A percentile compares a stretch with the other conserved stretches of the same genome.
phyloP scores from a whole-genome alignment of 2,329 filamentous ascomycete species.

The Trichoderma oligosporum region DNA sequence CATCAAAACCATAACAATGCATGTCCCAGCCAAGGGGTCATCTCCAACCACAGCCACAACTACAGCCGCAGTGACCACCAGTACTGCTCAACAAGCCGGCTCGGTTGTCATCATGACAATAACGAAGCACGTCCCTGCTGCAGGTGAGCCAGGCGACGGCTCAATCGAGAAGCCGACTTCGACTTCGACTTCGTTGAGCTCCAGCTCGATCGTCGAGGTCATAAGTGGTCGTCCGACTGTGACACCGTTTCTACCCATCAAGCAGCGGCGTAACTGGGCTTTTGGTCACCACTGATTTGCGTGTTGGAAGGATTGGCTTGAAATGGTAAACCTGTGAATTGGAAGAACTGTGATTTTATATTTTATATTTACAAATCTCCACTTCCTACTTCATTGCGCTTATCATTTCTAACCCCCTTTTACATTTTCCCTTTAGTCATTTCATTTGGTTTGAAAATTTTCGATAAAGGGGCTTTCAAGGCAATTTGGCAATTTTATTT shows the following conservation, averaged over 20 bases:
- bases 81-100: neutral
- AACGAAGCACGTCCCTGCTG: neutral
- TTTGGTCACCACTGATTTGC: conserved; percentile 12
- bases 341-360: neutral
- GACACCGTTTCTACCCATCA: conserved; percentile 6
- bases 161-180: neutral
- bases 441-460: conserved; percentile 12
- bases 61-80: neutral
- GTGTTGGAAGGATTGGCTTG: neutral
- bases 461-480: conserved; percentile 3
- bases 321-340: neutral
- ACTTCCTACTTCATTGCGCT: neutral
- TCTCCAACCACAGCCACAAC: neutral
- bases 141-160: neutral
- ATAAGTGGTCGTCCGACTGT: conserved; percentile 11
- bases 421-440: neutral
- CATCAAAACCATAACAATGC: neutral
- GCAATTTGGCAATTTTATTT: neutral
- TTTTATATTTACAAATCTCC: neutral
- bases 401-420: neutral
- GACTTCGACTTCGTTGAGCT: neutral
- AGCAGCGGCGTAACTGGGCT: conserved; percentile 10
- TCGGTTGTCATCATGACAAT: conserved; percentile 3
- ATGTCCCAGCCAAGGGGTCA: neutral
- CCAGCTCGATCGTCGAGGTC: neutral